Conservation (phyloP, 495 filamentous ascomycete genomes). For the Hyphodiscus hymeniophilus region DNA sequence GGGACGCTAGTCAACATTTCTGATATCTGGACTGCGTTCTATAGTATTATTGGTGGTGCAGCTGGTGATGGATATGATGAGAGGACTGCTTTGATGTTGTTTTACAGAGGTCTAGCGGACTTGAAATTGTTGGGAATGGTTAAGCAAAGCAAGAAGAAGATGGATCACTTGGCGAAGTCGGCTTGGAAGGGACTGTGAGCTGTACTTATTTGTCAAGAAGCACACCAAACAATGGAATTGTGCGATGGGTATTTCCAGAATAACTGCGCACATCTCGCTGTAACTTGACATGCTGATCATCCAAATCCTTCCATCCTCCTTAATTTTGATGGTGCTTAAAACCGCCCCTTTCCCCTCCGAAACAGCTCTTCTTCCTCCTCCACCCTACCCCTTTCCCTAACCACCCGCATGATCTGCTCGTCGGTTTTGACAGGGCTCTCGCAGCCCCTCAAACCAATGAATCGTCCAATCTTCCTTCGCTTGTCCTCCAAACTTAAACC, state of each 20-base stretch:
- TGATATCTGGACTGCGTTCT: slow-evolving; percentile 86
- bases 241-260: background rate
- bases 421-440: slow-evolving; percentile 36
- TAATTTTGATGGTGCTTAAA: too few species aligned
- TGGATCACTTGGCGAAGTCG: slow-evolving; percentile 81
- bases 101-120: slow-evolving; percentile 78
- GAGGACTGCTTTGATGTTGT: slow-evolving; percentile 55
- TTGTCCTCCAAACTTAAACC: slow-evolving; percentile 39
- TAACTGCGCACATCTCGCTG: too few species aligned
- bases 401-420: slow-evolving; percentile 21
- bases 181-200: slow-evolving; percentile 22
- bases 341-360: slow-evolving; percentile 34
- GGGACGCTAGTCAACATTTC: slow-evolving; percentile 80
- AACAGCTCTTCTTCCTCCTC: slow-evolving; percentile 24
- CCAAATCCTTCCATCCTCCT: too few species aligned
- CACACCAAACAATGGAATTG: background rate
- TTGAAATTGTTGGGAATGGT: slow-evolving; percentile 78
- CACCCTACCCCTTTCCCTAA: slow-evolving; percentile 30
- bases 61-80: slow-evolving; percentile 41
- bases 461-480: slow-evolving; percentile 51
- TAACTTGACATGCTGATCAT: too few species aligned
- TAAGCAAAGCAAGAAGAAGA: slow-evolving; percentile 83
- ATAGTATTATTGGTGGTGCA: slow-evolving; percentile 61
- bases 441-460: slow-evolving; percentile 60
- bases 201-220: too few species aligned